phyloP scores from a whole-genome alignment of 345 rosid species.

The Carallia brachiata region DNA sequence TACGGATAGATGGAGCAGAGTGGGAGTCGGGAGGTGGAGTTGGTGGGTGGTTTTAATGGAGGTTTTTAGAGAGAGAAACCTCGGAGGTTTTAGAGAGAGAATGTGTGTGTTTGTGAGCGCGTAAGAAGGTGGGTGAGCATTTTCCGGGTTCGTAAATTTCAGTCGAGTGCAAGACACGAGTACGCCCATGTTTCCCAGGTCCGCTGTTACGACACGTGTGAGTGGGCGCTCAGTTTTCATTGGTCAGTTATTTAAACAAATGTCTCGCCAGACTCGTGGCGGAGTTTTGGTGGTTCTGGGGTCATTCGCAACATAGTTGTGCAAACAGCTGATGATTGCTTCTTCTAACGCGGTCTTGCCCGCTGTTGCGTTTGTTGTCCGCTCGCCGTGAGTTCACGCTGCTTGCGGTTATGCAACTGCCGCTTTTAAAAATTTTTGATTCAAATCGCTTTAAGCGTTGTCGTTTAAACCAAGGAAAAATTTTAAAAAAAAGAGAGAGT shows the following conservation, averaged over 20 bases:
- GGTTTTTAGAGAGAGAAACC: not conserved
- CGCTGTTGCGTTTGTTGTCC: not conserved
- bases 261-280: not conserved
- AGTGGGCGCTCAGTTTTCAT: too few relatives aligned
- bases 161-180: not conserved
- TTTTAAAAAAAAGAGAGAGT: too few relatives aligned
- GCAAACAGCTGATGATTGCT: not conserved
- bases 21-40: not conserved
- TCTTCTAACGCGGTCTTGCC: not conserved
- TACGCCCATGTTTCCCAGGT: not conserved
- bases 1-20: not conserved
- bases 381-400: not conserved
- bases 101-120: too few relatives aligned
- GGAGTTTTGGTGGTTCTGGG: too few relatives aligned
- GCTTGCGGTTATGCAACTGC: not conserved
- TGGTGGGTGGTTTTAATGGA: slow-evolving; percentile 14
- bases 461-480: too few relatives aligned
- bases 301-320: not conserved
- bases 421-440: not conserved
- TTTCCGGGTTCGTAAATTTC: not conserved
- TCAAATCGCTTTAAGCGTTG: fast-evolving
- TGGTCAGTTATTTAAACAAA: too few relatives aligned
- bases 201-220: not conserved
- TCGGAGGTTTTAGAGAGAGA: not conserved
- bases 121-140: not conserved